These are phyloP conservation scores for Malassezia globosa DNA, from an alignment of 1,284 basidiomycete genomes.

Conservation along the genomic window DNA sequence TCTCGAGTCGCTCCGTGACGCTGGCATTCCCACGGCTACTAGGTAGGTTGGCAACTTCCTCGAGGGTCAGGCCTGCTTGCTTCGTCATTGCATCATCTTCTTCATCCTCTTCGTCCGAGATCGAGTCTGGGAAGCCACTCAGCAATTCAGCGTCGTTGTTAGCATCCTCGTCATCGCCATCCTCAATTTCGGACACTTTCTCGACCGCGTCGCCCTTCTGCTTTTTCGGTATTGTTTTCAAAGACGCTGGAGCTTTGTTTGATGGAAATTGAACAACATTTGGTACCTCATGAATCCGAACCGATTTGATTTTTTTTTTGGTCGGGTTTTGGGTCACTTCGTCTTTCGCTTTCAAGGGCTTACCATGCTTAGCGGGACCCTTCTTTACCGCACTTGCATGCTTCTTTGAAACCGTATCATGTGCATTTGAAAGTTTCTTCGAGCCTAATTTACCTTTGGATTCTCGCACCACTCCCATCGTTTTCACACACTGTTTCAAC, in stretches of 20 bases:
- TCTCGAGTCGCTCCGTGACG: constrained; percentile 32
- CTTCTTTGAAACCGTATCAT: not conserved
- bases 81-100: constrained; percentile 25
- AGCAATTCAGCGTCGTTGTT: not conserved
- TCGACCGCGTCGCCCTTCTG: not conserved
- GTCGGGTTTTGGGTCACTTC: constrained; percentile 17
- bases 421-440: not conserved
- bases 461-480: no score
- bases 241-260: not conserved
- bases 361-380: not conserved
- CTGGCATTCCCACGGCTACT: constrained; percentile 40
- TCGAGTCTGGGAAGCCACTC: not conserved
- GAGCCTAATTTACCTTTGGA: no score
- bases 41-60: constrained; percentile 27
- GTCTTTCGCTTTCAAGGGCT: constrained; percentile 9
- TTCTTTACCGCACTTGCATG: not conserved
- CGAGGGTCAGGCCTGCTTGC: constrained; percentile 15
- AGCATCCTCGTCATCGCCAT: constrained; percentile 1
- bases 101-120: constrained; percentile 6
- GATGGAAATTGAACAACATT: not conserved
- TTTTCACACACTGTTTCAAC: no score
- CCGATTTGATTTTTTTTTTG: constrained; percentile 14
- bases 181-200: constrained; percentile 1
- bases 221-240: not conserved
- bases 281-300: constrained; percentile 13